Conservation (phyloP, 1,284 basidiomycete species). For the Bondarzewia mesenterica region DNA sequence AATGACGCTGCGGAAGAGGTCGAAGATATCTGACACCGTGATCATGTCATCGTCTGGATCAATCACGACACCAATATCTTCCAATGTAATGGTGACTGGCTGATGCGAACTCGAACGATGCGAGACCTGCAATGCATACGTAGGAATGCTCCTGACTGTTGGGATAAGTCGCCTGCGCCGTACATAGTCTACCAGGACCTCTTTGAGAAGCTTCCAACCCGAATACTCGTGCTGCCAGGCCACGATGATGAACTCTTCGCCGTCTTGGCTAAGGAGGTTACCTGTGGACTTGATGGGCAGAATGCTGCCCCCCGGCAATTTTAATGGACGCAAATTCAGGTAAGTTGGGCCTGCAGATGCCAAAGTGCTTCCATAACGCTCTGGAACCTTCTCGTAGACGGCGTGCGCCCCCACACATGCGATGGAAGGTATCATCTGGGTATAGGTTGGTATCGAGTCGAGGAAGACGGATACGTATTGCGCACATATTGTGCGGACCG, state of each 20-base stretch:
- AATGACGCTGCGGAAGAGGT: constrained; percentile 72
- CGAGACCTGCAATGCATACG: neutral
- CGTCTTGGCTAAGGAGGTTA: constrained; percentile 64
- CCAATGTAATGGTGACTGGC: constrained; percentile 39
- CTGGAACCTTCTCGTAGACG: constrained; percentile 59
- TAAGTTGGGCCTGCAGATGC: constrained; percentile 51
- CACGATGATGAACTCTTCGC: constrained; percentile 64
- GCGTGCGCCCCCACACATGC: constrained; percentile 56
- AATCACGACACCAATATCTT: constrained; percentile 65
- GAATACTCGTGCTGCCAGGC: constrained; percentile 78
- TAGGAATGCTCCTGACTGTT: constrained; percentile 14
- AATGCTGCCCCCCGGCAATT: constrained; percentile 67
- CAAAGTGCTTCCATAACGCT: constrained; percentile 46
- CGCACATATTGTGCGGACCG: constrained; percentile 41
- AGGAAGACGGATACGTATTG: constrained; percentile 71
- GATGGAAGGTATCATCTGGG: constrained; percentile 61
- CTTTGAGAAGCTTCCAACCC: constrained; percentile 77
- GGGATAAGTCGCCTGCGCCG: constrained; percentile 37
- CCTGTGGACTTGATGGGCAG: constrained; percentile 64
- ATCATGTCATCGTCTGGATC: constrained; percentile 45
- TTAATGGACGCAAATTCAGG: constrained; percentile 56
- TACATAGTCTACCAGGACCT: constrained; percentile 69
- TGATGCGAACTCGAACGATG: constrained; percentile 22
- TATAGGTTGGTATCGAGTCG: constrained; percentile 63
- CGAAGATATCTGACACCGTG: constrained; percentile 65